Conservation (phyloP, 2,329 filamentous ascomycete genomes). For the Colletotrichum somersetense region DNA sequence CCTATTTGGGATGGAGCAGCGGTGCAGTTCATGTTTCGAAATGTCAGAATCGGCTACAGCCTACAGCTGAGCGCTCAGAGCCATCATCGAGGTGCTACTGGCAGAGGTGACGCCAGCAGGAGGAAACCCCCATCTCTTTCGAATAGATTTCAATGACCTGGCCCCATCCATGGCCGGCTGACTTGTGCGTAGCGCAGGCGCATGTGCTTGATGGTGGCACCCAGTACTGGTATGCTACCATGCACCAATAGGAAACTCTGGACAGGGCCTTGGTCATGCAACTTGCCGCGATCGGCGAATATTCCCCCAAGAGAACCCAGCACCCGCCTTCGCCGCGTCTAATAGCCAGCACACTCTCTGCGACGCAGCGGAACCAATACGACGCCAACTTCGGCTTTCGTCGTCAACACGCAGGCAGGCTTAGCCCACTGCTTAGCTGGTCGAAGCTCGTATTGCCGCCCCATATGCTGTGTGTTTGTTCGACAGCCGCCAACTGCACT, state of each 20-base stretch:
- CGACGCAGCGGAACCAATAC: constrained; percentile 42
- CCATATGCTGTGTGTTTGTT: constrained; percentile 6
- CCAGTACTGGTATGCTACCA: constrained; percentile 7
- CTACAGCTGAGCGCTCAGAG: constrained; percentile 5
- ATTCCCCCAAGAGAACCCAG: constrained; percentile 42
- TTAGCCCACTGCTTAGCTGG: constrained; percentile 10
- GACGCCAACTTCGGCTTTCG: constrained; percentile 19
- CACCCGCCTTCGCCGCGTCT: constrained; percentile 46
- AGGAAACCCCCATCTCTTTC: background rate
- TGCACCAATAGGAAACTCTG: constrained; percentile 48
- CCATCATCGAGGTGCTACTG: background rate
- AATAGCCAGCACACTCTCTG: constrained; percentile 35
- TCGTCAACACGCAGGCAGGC: constrained; percentile 34
- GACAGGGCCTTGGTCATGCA: constrained; percentile 49
- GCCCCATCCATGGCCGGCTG: background rate
- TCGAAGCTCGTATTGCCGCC: constrained; percentile 35
- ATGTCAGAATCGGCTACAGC: constrained; percentile 20
- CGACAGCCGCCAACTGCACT: constrained; percentile 29
- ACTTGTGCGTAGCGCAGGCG: constrained; percentile 27
- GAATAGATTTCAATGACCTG: background rate
- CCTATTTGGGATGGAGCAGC: constrained; percentile 19
- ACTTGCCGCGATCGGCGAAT: constrained; percentile 52
- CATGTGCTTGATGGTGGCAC: constrained; percentile 22
- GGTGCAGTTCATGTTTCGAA: constrained; percentile 24
- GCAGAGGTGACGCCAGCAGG: background rate